Evolutionary conservation across 257 asterid genomes (phyloP).

Genomic region (Eucommia ulmoides): DNA sequence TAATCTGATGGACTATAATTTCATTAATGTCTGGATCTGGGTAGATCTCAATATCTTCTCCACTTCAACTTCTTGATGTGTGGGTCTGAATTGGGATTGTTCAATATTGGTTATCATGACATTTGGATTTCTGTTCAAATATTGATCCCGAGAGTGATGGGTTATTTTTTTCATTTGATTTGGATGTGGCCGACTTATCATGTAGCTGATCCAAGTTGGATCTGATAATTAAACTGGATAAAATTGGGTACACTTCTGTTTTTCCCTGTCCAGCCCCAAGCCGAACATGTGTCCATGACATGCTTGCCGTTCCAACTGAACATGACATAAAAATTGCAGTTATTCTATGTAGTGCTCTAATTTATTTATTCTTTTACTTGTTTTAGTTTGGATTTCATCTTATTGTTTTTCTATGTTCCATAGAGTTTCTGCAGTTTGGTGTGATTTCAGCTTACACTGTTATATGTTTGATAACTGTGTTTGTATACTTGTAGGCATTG

Average conservation of each 20-base stretch:
- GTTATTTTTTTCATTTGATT: neutral
- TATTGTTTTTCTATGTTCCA: neutral
- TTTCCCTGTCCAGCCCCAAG: no score
- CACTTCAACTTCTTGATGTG: neutral
- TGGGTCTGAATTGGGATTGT: neutral
- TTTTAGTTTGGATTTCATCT: neutral
- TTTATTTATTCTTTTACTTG: neutral
- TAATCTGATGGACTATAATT: no score
- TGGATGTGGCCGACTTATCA: neutral
- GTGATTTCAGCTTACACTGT: neutral
- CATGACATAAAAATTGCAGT: neutral
- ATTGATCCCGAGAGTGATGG: neutral
- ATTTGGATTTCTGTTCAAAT: neutral
- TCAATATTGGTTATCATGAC: neutral
- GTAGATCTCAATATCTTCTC: no score
- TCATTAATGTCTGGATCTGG: no score
- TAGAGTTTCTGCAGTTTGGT: neutral
- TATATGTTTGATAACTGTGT: constrained; percentile 10
- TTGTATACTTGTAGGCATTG: constrained; percentile 43
- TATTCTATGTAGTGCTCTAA: neutral
- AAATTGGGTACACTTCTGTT: neutral
- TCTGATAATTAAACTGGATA: neutral
- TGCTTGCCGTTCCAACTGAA: neutral
- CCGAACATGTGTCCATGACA: no score
- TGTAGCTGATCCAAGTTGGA: neutral